A percentile compares a stretch with the other conserved stretches of the same genome.
These are phyloP conservation scores for Blastocystis sp. DNA, from an alignment of 352 stramenopile species.

Conservation along the genomic window DNA sequence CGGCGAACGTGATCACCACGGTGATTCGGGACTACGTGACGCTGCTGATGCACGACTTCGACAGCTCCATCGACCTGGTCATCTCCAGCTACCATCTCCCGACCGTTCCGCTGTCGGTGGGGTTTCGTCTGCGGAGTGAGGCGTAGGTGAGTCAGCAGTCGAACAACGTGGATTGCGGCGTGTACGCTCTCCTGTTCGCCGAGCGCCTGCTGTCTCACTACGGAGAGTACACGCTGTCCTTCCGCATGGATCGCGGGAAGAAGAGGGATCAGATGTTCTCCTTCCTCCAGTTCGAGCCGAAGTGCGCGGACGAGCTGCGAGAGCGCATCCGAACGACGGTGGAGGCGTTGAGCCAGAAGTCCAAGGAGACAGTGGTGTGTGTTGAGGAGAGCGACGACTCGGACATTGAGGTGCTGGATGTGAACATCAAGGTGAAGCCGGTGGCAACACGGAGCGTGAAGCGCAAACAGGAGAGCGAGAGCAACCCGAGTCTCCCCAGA, in stretches of 20 bases:
- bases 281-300: conserved; percentile 16
- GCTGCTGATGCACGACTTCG: not conserved
- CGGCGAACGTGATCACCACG: not conserved
- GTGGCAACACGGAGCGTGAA: not conserved
- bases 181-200: conserved; percentile 22
- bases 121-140: not conserved
- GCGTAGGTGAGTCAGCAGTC: conserved; percentile 2
- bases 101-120: not conserved
- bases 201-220: conserved; percentile 10
- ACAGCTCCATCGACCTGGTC: not conserved
- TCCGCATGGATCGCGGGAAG: not conserved
- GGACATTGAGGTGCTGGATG: conserved; percentile 6
- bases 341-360: not conserved
- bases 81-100: not conserved
- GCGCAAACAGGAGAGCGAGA: not conserved
- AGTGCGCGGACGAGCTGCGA: not conserved
- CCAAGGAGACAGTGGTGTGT: too few species aligned
- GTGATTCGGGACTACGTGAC: conserved; percentile 13
- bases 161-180: conserved; percentile 32
- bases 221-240: not conserved
- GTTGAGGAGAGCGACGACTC: conserved; percentile 39
- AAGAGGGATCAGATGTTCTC: not conserved
- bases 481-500: not conserved
- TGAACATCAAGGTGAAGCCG: not conserved
- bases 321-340: not conserved